phyloP scores from a whole-genome alignment of 306 rosid species.

The Cicer cuneatum region DNA sequence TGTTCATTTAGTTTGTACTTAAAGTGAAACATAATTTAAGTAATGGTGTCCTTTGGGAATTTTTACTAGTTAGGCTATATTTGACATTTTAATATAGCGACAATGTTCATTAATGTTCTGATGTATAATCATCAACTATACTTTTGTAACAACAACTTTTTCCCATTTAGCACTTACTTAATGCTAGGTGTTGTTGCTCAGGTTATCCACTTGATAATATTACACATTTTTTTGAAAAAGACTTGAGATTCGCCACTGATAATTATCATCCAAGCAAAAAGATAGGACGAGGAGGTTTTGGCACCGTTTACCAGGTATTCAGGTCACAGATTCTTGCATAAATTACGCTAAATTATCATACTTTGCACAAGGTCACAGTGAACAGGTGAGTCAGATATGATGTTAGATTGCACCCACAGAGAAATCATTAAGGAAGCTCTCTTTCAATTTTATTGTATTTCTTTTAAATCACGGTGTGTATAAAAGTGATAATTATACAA shows the following conservation, averaged over 20 bases:
- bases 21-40: constrained; percentile 26
- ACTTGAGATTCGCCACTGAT: constrained; percentile 77
- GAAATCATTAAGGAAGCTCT: background rate
- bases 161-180: constrained; percentile 20
- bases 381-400: constrained; percentile 68
- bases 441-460: background rate
- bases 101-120: constrained; percentile 28
- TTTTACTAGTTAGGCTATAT: constrained; percentile 30
- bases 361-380: constrained; percentile 97
- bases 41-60: constrained; percentile 13
- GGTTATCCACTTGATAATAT: constrained; percentile 68
- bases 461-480: background rate
- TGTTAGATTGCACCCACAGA: constrained; percentile 10
- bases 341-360: constrained; percentile 50
- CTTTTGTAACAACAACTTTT: constrained; percentile 28
- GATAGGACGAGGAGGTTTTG: constrained; percentile 97
- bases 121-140: constrained; percentile 23
- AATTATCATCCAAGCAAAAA: constrained; percentile 71
- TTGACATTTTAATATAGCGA: background rate
- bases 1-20: constrained; percentile 20
- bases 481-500: constrained; percentile 25
- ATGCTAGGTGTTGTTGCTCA: constrained; percentile 49
- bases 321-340: constrained; percentile 9
- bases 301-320: constrained; percentile 87
- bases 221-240: constrained; percentile 63